Base-by-base conservation (phyloP, 352 stramenopile genomes). In the Globisporangium carolinianum region DNA sequence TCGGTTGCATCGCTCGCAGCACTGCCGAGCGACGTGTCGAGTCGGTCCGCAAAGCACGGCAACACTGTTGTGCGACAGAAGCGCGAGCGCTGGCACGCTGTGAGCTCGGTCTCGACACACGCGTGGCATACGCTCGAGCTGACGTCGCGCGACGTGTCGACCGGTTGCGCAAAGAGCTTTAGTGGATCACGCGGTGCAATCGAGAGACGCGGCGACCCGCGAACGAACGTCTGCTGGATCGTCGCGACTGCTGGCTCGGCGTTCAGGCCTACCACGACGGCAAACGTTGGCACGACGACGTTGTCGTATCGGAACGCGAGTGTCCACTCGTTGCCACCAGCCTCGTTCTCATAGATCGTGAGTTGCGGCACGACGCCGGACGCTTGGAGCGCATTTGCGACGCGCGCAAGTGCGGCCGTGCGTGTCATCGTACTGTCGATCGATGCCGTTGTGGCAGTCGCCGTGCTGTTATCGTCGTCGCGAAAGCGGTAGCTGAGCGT, bases 271-370 rank as follows among this genome's bases (percentile, higher is more conserved):
- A 69, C 55, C 4, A 9, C 8, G 38, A 66, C 53, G 0, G 45
- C 57, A 58, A 69, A 69, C 1, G 49, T 38, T 4, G 58, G 51
- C 7, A 69, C n/a, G n/a, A 66, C 24, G 11, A 56, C 58, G 4
- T 56, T 58, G 15, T 17, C 48, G 24, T 69, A 69, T 8, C 53
- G 58, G 9, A 69, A 52, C 9, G 51, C 54, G 10, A 69, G 41
- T 9, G 54, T 66, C 53, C 41, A 58, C 37, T 62, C 53, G 1
- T 45, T 46, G 18, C 63, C 58, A 1, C 45, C 63, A 6, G 56
- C 51, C 52, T 69, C 49, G 17, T n/a, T 48, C 6, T 57, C 41
- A 17, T 60, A 66, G 4, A 17, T 55, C 3, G 24, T 24, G 8
- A 66, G 10, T 11, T 35, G 50, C 6, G 57, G 39, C 15, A 14